Conservation (phyloP, 1,139 yeast species). For the Pichia sp. region DNA sequence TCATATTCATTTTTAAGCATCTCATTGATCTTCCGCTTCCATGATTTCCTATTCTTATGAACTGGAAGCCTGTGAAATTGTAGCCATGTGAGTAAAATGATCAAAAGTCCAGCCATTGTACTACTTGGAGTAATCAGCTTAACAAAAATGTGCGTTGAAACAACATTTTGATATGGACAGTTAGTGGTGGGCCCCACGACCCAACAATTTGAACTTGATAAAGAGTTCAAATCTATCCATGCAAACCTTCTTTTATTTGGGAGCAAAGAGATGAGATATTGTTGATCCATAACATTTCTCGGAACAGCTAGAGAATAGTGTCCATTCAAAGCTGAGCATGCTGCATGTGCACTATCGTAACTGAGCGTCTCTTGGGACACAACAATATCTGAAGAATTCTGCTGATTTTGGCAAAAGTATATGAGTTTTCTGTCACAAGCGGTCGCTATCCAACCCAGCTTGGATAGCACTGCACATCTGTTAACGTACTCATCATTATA, state of each 20-base stretch:
- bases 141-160: conserved; percentile 50
- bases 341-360: conserved; percentile 45
- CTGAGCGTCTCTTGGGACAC: conserved; percentile 30
- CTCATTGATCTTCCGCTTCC: conserved; percentile 43
- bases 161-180: conserved; percentile 67
- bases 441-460: conserved; percentile 23
- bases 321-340: conserved; percentile 15
- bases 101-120: conserved; percentile 44
- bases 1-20: conserved; percentile 46
- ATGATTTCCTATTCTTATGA: conserved; percentile 46
- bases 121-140: conserved; percentile 62
- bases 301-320: conserved; percentile 49
- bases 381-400: conserved; percentile 41
- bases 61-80: conserved; percentile 40
- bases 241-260: conserved; percentile 27
- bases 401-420: conserved; percentile 48
- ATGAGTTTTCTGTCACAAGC: conserved; percentile 48
- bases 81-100: conserved; percentile 34
- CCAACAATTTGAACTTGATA: conserved; percentile 73
- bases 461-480: conserved; percentile 52
- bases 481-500: conserved; percentile 15
- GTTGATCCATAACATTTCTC: conserved; percentile 40
- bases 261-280: conserved; percentile 20
- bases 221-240: conserved; percentile 84
- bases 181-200: conserved; percentile 68